Conservation (phyloP, 768 basidiomycete species). For the Termitomyces sp. region DNA sequence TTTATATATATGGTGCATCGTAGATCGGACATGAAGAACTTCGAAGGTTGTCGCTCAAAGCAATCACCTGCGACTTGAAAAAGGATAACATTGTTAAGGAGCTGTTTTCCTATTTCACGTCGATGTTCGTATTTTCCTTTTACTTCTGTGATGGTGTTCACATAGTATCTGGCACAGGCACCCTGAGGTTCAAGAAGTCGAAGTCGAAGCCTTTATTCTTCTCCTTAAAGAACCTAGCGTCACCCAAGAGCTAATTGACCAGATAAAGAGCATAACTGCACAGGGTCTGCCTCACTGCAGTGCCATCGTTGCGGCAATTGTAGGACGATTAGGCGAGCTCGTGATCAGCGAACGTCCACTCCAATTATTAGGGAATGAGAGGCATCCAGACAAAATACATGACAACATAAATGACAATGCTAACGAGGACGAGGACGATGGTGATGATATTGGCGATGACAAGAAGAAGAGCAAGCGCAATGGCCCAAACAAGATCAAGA, state of each 20-base stretch:
- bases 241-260: neutral
- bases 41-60: conserved; percentile 12
- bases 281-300: neutral
- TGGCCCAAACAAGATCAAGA: neutral
- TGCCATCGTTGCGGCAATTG: neutral
- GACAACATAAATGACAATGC: neutral
- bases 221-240: neutral
- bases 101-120: conserved; percentile 18
- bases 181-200: conserved; percentile 7
- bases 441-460: too few relatives aligned
- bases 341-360: neutral
- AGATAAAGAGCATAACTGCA: neutral
- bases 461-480: neutral
- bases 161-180: neutral
- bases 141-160: neutral
- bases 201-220: neutral
- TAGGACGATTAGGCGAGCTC: neutral
- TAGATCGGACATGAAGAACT: conserved; percentile 16
- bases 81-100: conserved; percentile 18
- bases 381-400: neutral
- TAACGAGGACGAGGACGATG: neutral
- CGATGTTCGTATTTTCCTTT: conserved; percentile 8
- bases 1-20: neutral
- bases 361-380: neutral
- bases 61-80: conserved; percentile 9